Evolutionary conservation across 768 basidiomycete genomes (phyloP), one percentile per base, ranked within the genome.

Genomic region (Lactarius sp.): DNA sequence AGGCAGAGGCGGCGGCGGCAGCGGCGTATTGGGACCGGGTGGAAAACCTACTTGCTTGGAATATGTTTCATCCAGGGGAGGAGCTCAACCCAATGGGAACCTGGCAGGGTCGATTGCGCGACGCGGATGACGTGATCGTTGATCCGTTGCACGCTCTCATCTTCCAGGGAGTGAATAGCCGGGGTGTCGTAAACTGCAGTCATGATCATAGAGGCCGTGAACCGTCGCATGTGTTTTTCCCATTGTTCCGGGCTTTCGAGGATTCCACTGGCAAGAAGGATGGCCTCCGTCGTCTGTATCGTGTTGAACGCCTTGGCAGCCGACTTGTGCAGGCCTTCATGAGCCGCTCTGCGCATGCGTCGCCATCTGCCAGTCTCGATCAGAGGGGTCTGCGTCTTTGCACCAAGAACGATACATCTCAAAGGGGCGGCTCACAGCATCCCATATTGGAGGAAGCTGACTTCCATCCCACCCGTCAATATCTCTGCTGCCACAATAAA

Each of bases 181-280:
- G 66, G 63, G 1, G 59, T 60, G 51, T 60, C 66, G 8, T 67
- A 67, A 6, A 66, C 64, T 10, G 22, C 66, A 6, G 55, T 66
- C 66, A 67, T 67, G 42, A 67, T 66, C 64, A 67, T 65, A 1
- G 66, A 67, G n/a, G 66, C 55, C 33, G 66, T 52, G 27, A 65
- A 66, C 27, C 66, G 66, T 13, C 66, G 64, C 42, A 67, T 66
- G 44, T 67, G 66, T 20, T 54, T 52, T 39, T 66, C 54, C 56
- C 66, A 65, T 22, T 18, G 50, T n/a, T 52, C 51, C 27, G 64
- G 66, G 20, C 37, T 56, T 4, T 54, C 54, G 14, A 67, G 62
- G 2, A 67, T 37, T 9, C 59, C 66, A 44, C 10, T 9, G 22
- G 64, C 51, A 8, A 67, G 52, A 13, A 67, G 31, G 59, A 67